Conservation (phyloP, 345 rosid species). For the Brassica incana region DNA sequence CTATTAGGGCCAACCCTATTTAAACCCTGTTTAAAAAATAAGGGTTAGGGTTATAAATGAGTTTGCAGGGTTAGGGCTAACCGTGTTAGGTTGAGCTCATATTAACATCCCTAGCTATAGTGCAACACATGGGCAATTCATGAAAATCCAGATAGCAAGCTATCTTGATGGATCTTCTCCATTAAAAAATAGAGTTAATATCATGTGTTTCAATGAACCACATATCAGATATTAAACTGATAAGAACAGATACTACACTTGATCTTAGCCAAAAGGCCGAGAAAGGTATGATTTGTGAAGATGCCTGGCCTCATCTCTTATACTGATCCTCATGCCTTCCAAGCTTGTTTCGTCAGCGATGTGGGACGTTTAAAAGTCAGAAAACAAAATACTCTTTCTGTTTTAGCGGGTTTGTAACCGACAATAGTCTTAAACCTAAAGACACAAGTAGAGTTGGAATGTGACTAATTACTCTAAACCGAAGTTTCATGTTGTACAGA, state of each 20-base stretch:
- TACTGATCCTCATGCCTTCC: neutral
- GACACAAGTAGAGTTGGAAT: slow-evolving; percentile 55
- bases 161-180: slow-evolving; percentile 1
- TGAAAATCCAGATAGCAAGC: slow-evolving; percentile 26
- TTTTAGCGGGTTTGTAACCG: neutral
- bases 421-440: neutral
- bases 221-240: slow-evolving; percentile 65
- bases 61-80: no score
- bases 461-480: neutral
- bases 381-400: neutral
- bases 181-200: slow-evolving; percentile 35
- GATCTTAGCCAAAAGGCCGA: slow-evolving; percentile 79
- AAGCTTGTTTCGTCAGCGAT: neutral
- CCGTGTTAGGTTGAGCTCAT: no score
- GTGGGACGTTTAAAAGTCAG: neutral
- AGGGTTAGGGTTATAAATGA: no score
- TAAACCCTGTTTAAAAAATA: no score
- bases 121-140: neutral
- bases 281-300: slow-evolving; percentile 46
- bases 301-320: neutral
- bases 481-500: neutral
- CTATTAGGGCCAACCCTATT: no score
- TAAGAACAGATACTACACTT: slow-evolving; percentile 69
- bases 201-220: slow-evolving; percentile 33
- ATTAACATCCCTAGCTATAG: no score